phyloP scores from a whole-genome alignment of 176 grass and related monocot species.

The Oryza meridionalis region DNA sequence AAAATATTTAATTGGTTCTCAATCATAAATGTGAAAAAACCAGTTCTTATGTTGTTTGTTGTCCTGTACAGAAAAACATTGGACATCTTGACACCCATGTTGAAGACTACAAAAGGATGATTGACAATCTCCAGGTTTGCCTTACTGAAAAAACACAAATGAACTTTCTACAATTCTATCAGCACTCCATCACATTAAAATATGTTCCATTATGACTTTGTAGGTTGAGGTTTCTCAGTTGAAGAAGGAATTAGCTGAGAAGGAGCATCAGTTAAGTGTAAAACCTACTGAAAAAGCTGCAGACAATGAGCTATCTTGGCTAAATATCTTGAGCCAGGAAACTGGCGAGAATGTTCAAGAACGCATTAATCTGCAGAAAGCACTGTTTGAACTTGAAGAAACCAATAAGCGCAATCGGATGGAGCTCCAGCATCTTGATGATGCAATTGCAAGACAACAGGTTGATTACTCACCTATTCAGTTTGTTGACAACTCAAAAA shows the following conservation, averaged over 20 bases:
- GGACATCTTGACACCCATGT: constrained; percentile 92
- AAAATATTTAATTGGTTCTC: neutral
- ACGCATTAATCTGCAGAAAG: constrained; percentile 97
- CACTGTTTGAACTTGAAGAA: constrained; percentile 97
- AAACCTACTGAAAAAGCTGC: constrained; percentile 84
- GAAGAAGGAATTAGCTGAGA: constrained; percentile 89
- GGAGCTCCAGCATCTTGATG: constrained; percentile 93
- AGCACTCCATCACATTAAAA: constrained; percentile 14
- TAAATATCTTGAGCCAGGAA: constrained; percentile 95
- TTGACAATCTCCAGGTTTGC: constrained; percentile 89
- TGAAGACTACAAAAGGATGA: constrained; percentile 93
- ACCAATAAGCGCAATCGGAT: constrained; percentile 87
- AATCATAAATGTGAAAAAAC: neutral
- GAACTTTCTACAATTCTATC: constrained; percentile 28
- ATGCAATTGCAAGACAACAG: constrained; percentile 78
- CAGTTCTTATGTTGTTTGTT: constrained; percentile 31
- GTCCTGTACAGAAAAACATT: constrained; percentile 85
- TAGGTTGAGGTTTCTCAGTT: constrained; percentile 87
- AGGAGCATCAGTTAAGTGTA: constrained; percentile 86
- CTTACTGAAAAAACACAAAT: neutral
- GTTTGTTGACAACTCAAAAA: neutral
- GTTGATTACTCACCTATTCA: constrained; percentile 46
- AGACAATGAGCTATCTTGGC: constrained; percentile 82
- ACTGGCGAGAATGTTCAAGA: constrained; percentile 98
- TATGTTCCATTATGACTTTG: constrained; percentile 36